Base-by-base conservation (phyloP, 2,329 filamentous ascomycete species). In the Neospermospora avenae region DNA sequence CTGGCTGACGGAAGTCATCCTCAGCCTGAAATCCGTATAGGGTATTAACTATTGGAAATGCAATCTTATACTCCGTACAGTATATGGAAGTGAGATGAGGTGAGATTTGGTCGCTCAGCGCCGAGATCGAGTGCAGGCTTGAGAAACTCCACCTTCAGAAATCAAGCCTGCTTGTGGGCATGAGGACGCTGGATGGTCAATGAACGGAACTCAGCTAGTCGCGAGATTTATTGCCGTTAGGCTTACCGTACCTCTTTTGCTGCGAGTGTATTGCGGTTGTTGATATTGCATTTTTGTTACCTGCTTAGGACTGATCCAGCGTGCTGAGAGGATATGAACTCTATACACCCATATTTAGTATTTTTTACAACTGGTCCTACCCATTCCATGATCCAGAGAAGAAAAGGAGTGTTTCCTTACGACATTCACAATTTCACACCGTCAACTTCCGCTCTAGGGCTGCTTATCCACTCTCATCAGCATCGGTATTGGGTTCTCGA, bases 21-120 rank as follows among this genome's bases (percentile, higher is more conserved):
- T n/a, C 48, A 24, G 39, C n/a, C n/a, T 3, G n/a, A 7, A 18
- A n/a, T n/a, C n/a, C n/a, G 18, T 42, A 20, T 20, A n/a, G 4
- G 18, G 28, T 25, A 49, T 49, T 49, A 20, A 49, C 28, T 5
- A 22, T 28, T 34, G 45, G 45, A 35, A 49, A 49, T 49, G n/a
- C n/a, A 10, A 31, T 31, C 28, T 24, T 51, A n/a, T n/a, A n/a
- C n/a, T n/a, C n/a, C n/a, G n/a, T n/a, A n/a, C n/a, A n/a, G 28
- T 7, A 8, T 5, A 7, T 16, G 4, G 39, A 31, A 10, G 11
- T 31, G 28, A 31, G 28, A 31, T 51, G 22, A 51, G 48, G 35
- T 37, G 48, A 51, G 48, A 37, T 51, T 28, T 28, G 25, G 22
- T 51, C 48, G 48, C 28, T 51, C 48, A 51, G 48, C 48, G n/a